These are phyloP conservation scores for Talaromyces liani DNA, from an alignment of 495 filamentous ascomycete genomes.

Conservation along the genomic window DNA sequence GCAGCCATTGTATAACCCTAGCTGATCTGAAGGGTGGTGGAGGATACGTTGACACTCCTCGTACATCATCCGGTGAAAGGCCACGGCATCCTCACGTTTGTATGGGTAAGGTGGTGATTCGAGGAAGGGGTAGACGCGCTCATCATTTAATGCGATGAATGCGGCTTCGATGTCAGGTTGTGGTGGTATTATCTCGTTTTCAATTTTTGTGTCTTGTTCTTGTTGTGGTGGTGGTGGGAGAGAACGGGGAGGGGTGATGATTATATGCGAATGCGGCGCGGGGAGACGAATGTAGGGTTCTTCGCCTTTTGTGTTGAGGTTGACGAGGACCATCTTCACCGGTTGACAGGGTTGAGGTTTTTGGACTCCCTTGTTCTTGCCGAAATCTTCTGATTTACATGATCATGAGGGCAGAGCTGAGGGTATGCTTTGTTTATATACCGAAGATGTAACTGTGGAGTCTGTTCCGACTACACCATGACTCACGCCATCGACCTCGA, in stretches of 20 bases:
- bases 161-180: constrained; percentile 5
- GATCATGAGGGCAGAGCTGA: neutral
- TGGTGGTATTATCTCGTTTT: neutral
- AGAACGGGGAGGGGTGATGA: constrained; percentile 20
- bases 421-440: neutral
- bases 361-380: too few species aligned
- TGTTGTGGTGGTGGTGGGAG: neutral
- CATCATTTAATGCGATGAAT: constrained; percentile 16
- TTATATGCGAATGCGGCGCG: constrained; percentile 19
- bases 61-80: neutral
- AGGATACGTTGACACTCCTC: neutral
- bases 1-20: constrained; percentile 16
- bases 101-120: constrained; percentile 19
- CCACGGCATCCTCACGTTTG: constrained; percentile 13
- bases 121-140: constrained; percentile 13
- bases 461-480: neutral
- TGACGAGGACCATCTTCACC: constrained; percentile 12
- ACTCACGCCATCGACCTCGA: neutral
- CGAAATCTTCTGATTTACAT: too few species aligned
- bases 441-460: neutral
- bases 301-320: constrained; percentile 11
- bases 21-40: neutral
- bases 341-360: too few species aligned
- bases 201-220: neutral
- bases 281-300: constrained; percentile 22